These are phyloP conservation scores for Beauveria scarabaeidicola DNA, from an alignment of 2,329 filamentous ascomycete genomes.

Conservation along the genomic window DNA sequence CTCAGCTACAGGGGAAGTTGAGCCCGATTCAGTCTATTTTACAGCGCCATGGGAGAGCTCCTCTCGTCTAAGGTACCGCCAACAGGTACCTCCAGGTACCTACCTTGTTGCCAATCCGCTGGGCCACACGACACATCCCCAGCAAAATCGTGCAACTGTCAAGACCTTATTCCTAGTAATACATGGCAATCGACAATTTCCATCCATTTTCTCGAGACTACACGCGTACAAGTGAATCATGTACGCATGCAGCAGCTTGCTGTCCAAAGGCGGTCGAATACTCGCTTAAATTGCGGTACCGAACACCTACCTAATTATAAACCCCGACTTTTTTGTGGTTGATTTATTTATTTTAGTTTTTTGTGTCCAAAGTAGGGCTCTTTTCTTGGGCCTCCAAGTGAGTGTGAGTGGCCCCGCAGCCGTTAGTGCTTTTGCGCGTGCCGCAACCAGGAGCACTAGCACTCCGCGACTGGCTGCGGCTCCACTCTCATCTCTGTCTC, in stretches of 20 bases:
- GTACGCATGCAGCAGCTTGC: slow-evolving; percentile 1
- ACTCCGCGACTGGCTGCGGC: background rate
- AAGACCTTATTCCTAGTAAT: background rate
- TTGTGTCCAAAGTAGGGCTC: slow-evolving; percentile 12
- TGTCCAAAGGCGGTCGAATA: background rate
- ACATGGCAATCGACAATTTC: background rate
- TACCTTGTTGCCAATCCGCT: background rate
- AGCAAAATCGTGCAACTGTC: background rate
- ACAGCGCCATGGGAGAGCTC: background rate
- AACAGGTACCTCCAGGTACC: background rate
- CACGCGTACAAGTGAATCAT: background rate
- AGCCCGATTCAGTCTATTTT: background rate
- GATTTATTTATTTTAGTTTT: background rate
- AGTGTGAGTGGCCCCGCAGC: background rate
- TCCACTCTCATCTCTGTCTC: background rate
- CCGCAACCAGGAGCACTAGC: background rate
- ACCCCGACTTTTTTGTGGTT: background rate
- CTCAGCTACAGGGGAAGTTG: background rate
- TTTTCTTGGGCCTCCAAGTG: background rate
- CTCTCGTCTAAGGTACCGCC: background rate
- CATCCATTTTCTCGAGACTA: background rate
- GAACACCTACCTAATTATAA: background rate
- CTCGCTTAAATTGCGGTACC: slow-evolving; percentile 6
- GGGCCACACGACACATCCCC: background rate
- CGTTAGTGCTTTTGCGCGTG: background rate